Conservation (phyloP, 352 stramenopile species). For the Phytophthora ramorum region DNA sequence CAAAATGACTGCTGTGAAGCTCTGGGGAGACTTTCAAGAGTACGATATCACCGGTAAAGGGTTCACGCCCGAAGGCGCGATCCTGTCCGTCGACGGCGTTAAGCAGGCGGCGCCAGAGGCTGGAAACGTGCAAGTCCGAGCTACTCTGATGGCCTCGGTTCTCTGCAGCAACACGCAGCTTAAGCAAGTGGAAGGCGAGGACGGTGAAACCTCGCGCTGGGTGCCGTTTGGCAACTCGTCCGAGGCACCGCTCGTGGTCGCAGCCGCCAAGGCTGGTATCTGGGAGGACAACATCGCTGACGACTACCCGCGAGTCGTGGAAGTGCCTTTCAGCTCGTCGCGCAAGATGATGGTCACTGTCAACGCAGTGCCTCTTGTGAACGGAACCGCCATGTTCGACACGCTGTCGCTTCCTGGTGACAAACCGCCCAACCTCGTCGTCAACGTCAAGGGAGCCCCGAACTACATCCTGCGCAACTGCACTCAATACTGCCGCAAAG, state of each 20-base stretch:
- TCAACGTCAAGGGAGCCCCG: constrained; percentile 68
- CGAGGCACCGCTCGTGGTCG: constrained; percentile 76
- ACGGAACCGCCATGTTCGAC: constrained; percentile 45
- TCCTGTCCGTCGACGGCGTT: constrained; percentile 50
- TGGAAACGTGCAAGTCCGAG: constrained; percentile 62
- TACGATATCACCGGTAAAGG: constrained; percentile 74
- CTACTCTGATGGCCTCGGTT: constrained; percentile 66
- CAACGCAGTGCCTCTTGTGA: constrained; percentile 49
- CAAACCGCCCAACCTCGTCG: constrained; percentile 54
- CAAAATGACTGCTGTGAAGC: constrained; percentile 84
- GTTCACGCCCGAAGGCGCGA: constrained; percentile 63
- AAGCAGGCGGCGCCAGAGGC: constrained; percentile 44
- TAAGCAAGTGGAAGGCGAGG: constrained; percentile 64
- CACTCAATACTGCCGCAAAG: constrained; percentile 55
- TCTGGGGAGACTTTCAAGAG: constrained; percentile 76
- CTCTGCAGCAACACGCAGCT: constrained; percentile 84
- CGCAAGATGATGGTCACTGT: constrained; percentile 95
- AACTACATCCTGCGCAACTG: constrained; percentile 82
- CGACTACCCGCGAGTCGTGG: constrained; percentile 80
- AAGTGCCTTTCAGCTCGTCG: constrained; percentile 96
- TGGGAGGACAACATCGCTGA: constrained; percentile 56
- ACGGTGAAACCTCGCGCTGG: constrained; percentile 41
- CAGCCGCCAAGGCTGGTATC: constrained; percentile 73
- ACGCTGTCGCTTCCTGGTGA: constrained; percentile 42
- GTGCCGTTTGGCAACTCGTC: constrained; percentile 74